A percentile compares a stretch with the other conserved stretches of the same genome.
phyloP scores from a whole-genome alignment of 495 filamentous ascomycete genomes.

The Parathielavia hyrcaniae region DNA sequence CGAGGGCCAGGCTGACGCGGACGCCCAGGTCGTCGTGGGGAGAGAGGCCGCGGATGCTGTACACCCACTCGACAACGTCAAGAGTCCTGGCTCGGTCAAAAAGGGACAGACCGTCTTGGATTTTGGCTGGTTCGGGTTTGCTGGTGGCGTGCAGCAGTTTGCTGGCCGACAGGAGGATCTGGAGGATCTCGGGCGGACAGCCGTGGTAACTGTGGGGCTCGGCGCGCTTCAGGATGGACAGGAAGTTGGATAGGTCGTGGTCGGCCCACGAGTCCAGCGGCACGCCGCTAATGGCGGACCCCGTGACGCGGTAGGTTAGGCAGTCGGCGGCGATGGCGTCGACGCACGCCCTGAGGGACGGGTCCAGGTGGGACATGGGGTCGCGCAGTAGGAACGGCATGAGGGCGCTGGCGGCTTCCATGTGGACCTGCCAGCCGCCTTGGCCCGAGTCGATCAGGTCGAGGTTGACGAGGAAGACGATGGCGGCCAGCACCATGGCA shows the following conservation, averaged over 20 bases:
- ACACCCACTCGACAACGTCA: constrained; percentile 36
- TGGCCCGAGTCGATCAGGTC: constrained; percentile 52
- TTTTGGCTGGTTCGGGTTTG: background rate
- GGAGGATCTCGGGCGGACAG: constrained; percentile 39
- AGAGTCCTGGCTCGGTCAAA: constrained; percentile 30
- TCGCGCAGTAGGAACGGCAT: constrained; percentile 28
- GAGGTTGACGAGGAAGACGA: constrained; percentile 53
- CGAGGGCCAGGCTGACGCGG: constrained; percentile 40
- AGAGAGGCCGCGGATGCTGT: constrained; percentile 31
- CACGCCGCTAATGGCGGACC: constrained; percentile 28
- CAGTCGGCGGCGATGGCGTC: constrained; percentile 44
- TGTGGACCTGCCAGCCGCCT: constrained; percentile 50
- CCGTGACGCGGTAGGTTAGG: constrained; percentile 41
- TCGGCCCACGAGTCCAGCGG: constrained; percentile 9
- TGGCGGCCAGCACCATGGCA: constrained; percentile 43
- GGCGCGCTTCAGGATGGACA: constrained; percentile 34
- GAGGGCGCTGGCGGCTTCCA: constrained; percentile 45
- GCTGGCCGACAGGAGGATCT: constrained; percentile 34
- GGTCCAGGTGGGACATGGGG: constrained; percentile 25
- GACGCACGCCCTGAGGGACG: constrained; percentile 29
- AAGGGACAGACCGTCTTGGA: constrained; percentile 22
- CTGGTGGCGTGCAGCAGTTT: constrained; percentile 25
- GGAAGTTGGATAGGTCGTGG: constrained; percentile 26
- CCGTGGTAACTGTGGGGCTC: constrained; percentile 45
- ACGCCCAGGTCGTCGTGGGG: constrained; percentile 28